Base-by-base conservation (phyloP, 257 asterid species). In the Fraxinus cuspidata region DNA sequence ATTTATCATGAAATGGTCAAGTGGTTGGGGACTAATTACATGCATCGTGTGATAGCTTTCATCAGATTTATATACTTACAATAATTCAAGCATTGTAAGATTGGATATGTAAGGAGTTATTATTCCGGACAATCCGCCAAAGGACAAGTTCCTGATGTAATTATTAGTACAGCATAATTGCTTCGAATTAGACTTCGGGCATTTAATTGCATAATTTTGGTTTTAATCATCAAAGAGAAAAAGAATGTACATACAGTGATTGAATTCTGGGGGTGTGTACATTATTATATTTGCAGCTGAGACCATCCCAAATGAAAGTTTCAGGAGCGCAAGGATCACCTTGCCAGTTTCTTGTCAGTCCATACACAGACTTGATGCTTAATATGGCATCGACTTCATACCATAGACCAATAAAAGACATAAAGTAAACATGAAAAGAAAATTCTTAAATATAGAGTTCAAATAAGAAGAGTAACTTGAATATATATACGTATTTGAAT, bases 271-370 rank as follows among this genome's bases (percentile, higher is more conserved):
- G 75, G n/a, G 81, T 16, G 37, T 13, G 19, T 42, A 56, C 63
- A 25, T n/a, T 37, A 42, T 71, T 29, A 29, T 78, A 74, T 21
- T 34, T 37, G 84, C 89, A 85, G 27, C 78, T 70, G 38, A 85
- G 77, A 56, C 89, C 85, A 38, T 78, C 82, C 89, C 87, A 83
- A n/a, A 27, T 0, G 49, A 31, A 65, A 4, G 10, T 19, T 73
- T 40, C 6, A 1, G 87, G 89, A 3, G 73, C 11, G 65, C 87
- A 83, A 28, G 87, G 87, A 70, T 83, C 89, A 64, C 87, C 89
- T 81, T 78, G 75, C 85, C 89, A 86, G 74, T 78, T 72, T 23
- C 77, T 81, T 65, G 49, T 78, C 74, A 81, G 19, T 21, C 34
- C 75, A 64, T 79, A 83, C n/a, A 74, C 19, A 65, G 74, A 63